These are phyloP conservation scores for Phytopythium vexans DNA, from an alignment of 352 stramenopile genomes.

Conservation along the genomic window DNA sequence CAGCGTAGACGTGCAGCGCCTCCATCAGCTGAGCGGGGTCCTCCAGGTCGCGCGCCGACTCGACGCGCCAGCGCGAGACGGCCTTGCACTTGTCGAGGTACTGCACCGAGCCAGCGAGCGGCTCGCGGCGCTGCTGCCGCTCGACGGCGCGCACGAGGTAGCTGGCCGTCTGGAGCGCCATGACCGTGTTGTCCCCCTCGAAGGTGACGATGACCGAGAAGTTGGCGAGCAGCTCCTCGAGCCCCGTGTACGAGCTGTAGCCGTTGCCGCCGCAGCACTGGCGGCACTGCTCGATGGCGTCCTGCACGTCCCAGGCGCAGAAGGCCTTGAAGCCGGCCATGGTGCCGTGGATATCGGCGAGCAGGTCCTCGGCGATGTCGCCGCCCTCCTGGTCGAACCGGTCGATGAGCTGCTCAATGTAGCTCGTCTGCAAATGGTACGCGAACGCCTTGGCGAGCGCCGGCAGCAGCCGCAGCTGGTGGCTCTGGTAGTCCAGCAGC, in stretches of 20 bases:
- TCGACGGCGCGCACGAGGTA: constrained; percentile 70
- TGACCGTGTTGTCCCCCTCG: constrained; percentile 96
- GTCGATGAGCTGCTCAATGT: constrained; percentile 77
- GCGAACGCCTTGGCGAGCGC: constrained; percentile 88
- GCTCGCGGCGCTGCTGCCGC: constrained; percentile 37
- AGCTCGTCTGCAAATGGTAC: constrained; percentile 90
- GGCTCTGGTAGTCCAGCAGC: constrained; percentile 94
- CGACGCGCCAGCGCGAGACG: constrained; percentile 23
- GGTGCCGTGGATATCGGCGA: constrained; percentile 93
- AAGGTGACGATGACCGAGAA: constrained; percentile 97
- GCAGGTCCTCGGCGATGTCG: constrained; percentile 57
- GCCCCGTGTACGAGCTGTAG: constrained; percentile 89
- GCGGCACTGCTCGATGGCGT: constrained; percentile 92
- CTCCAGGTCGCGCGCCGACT: constrained; percentile 24
- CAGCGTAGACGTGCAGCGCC: constrained; percentile 55
- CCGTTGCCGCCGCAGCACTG: constrained; percentile 95
- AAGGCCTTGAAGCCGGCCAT: constrained; percentile 95
- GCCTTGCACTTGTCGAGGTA: constrained; percentile 47
- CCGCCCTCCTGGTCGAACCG: constrained; percentile 79
- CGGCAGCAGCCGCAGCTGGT: constrained; percentile 93
- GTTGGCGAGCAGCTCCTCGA: constrained; percentile 89
- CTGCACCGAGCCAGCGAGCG: constrained; percentile 54
- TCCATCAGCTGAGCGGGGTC: constrained; percentile 27
- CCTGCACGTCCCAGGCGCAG: constrained; percentile 84
- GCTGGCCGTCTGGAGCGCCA: constrained; percentile 90